Conservation (phyloP, 306 rosid species). For the Cucurbita argyrosperma region DNA sequence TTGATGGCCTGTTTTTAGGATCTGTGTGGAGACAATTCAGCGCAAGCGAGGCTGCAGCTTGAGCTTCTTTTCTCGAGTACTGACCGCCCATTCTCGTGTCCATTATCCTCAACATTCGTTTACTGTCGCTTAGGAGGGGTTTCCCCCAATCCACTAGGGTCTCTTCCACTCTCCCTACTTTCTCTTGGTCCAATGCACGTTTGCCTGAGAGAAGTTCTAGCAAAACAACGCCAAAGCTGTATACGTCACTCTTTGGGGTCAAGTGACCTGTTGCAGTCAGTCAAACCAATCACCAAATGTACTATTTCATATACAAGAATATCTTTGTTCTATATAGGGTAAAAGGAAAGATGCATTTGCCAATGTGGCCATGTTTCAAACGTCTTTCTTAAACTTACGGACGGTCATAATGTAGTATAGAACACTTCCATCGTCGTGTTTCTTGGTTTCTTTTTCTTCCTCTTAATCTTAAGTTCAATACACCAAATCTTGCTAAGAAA, state of each 20-base stretch:
- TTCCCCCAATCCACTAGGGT: conserved; percentile 79
- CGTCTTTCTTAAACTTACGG: neutral
- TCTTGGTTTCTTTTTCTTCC: neutral
- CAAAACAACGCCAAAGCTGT: conserved; percentile 75
- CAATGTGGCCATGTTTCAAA: neutral
- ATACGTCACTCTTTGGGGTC: conserved; percentile 74
- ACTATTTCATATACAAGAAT: neutral
- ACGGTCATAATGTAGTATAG: neutral
- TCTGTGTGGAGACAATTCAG: conserved; percentile 49
- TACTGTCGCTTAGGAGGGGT: conserved; percentile 49
- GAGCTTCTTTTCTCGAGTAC: conserved; percentile 71
- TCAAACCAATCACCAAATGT: neutral
- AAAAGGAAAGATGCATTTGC: neutral
- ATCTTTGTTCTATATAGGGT: neutral
- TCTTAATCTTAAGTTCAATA: neutral
- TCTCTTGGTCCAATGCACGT: conserved; percentile 39
- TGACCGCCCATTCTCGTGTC: conserved; percentile 76
- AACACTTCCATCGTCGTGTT: neutral
- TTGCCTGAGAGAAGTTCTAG: conserved; percentile 70
- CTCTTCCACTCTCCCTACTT: conserved; percentile 32
- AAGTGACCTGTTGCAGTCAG: conserved; percentile 54
- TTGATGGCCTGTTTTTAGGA: conserved; percentile 55
- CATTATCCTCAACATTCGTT: conserved; percentile 62
- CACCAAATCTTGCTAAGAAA: neutral
- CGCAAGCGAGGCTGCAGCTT: conserved; percentile 61